phyloP scores from a whole-genome alignment of 2,329 filamentous ascomycete genomes.

The Cercospora zeae-maydis region DNA sequence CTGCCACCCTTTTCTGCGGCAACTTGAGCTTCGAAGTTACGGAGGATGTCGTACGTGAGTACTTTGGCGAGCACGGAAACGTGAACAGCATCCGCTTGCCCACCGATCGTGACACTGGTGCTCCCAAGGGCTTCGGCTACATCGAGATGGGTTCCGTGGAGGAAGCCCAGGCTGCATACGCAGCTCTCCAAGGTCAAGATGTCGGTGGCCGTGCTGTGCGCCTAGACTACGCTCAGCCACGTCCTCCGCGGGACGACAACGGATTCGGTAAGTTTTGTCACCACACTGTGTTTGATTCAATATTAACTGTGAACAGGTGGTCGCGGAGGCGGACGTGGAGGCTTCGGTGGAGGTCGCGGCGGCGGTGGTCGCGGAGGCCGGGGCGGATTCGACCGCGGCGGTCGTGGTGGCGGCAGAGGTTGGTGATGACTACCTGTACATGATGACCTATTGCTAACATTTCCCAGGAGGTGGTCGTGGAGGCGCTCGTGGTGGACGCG shows the following conservation, averaged over 20 bases:
- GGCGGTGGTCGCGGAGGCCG: slow-evolving; percentile 50
- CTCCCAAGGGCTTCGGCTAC: slow-evolving; percentile 90
- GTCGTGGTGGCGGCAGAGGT: slow-evolving; percentile 44
- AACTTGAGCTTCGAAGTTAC: slow-evolving; percentile 83
- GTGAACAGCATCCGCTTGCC: slow-evolving; percentile 81
- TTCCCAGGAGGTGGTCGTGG: slow-evolving; percentile 43
- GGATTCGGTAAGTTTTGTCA: slow-evolving; percentile 32
- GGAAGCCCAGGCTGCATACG: slow-evolving; percentile 73
- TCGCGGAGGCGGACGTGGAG: slow-evolving; percentile 30
- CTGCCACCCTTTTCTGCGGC: slow-evolving; percentile 84
- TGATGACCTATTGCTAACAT: neutral
- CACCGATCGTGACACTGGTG: slow-evolving; percentile 79
- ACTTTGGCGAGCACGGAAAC: slow-evolving; percentile 67
- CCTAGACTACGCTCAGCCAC: slow-evolving; percentile 74
- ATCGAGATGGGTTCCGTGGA: slow-evolving; percentile 78
- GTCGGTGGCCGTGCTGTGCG: slow-evolving; percentile 71
- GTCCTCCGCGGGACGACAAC: slow-evolving; percentile 48
- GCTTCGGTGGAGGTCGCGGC: slow-evolving; percentile 39
- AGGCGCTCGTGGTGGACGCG: slow-evolving; percentile 51
- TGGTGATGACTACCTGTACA: neutral
- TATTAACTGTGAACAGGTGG: too few relatives aligned
- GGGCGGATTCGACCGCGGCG: slow-evolving; percentile 48
- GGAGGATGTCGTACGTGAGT: slow-evolving; percentile 69
- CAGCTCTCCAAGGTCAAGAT: slow-evolving; percentile 66
- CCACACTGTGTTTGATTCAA: too few relatives aligned